phyloP scores from a whole-genome alignment of 352 stramenopile genomes.

The Globisporangium acanthophoron region DNA sequence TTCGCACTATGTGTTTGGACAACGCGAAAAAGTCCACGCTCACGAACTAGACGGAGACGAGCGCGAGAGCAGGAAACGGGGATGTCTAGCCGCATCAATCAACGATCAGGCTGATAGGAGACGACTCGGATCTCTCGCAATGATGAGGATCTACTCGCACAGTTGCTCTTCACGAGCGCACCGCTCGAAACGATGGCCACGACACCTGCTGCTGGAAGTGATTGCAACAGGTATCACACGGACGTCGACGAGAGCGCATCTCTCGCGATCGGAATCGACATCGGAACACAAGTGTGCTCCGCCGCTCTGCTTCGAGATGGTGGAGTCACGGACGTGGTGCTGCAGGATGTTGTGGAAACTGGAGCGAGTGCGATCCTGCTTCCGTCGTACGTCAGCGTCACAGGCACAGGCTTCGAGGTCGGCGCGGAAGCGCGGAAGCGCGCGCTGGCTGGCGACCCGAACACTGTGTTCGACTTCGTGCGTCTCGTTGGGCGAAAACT shows the following conservation, averaged over 20 bases:
- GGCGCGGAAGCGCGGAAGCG: not conserved
- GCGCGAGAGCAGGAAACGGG: not conserved
- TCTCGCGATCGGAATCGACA: slow-evolving; percentile 8
- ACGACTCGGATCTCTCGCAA: not conserved
- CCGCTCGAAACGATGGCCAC: not conserved
- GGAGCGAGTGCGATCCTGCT: not conserved
- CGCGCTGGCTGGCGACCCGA: slow-evolving; percentile 13
- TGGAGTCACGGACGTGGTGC: not conserved
- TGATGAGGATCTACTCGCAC: not conserved
- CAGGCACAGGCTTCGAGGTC: slow-evolving; percentile 2
- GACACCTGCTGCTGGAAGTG: not conserved
- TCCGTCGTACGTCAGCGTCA: slow-evolving; percentile 8
- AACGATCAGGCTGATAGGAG: not conserved
- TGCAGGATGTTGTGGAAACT: not conserved
- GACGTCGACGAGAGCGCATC: not conserved
- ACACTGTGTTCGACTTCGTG: slow-evolving; percentile 27
- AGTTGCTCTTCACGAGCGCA: not conserved
- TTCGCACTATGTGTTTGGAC: not conserved
- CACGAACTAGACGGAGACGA: not conserved
- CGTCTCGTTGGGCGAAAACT: slow-evolving; percentile 24
- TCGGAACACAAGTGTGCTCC: slow-evolving; percentile 6
- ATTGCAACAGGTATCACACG: not conserved
- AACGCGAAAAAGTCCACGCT: too few relatives aligned
- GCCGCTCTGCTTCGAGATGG: not conserved
- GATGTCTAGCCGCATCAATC: not conserved